phyloP scores from a whole-genome alignment of 148 eudicot genomes.

The Persicaria tinctoria region DNA sequence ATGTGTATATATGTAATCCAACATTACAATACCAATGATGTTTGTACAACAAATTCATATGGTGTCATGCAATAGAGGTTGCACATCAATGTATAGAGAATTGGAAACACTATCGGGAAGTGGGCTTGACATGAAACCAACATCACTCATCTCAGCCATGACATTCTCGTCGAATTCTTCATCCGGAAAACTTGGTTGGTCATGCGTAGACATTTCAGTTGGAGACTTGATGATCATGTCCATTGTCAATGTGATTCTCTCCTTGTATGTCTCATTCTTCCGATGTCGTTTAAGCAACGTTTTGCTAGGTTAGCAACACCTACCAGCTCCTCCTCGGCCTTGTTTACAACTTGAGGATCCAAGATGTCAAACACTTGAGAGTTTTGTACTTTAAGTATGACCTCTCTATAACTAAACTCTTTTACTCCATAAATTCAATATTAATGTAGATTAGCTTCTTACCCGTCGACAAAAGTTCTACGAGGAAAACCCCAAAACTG shows the following conservation, averaged over 20 bases:
- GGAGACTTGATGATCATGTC: conserved; percentile 1
- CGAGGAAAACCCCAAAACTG: conserved; percentile 22
- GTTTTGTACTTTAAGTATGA: conserved; percentile 13
- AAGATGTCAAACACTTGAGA: conserved; percentile 16
- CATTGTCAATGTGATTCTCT: conserved; percentile 1
- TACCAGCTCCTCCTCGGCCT: conserved; percentile 3
- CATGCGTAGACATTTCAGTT: not conserved
- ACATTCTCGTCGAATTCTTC: not conserved
- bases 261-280: conserved; percentile 8
- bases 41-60: not conserved
- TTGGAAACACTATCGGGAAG: not conserved
- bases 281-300: not conserved
- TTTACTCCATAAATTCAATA: not conserved
- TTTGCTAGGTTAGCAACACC: not conserved
- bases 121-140: not conserved
- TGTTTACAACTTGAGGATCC: conserved; percentile 16
- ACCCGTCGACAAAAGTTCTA: conserved; percentile 16
- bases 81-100: not conserved
- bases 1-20: too few relatives aligned
- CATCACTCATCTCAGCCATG: not conserved
- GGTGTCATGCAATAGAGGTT: not conserved
- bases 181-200: not conserved
- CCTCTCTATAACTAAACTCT: conserved; percentile 19
- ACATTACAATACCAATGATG: not conserved
- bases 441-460: conserved; percentile 12